Evolutionary conservation across 345 rosid genomes (phyloP), one percentile per base, ranked within the genome.

Genomic region (Eucalyptus pauciflora): DNA sequence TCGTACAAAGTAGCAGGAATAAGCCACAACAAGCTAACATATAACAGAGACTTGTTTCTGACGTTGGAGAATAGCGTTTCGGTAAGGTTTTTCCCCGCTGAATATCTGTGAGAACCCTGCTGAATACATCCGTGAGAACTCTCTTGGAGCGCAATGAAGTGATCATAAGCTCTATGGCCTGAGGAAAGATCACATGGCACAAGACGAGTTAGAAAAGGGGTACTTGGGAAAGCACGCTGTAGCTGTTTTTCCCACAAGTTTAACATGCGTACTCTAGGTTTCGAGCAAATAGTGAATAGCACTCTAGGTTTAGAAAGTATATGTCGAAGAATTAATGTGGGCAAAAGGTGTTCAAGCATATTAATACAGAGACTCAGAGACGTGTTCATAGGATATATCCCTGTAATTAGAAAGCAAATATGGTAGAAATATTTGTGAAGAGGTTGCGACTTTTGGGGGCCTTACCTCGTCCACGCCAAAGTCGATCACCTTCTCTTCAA

Each of bases 401-500:
- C 76, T n/a, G 76, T 67, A 67, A 67, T 15, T 62, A 62, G 64
- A 58, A 22, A 22, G 41, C 37, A 7, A 13, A 15, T 52, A 18
- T 18, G 56, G 56, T 52, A 7, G 22, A 52, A 41, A 45, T 81
- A 81, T 71, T 14, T 15, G 45, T 15, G 4, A 86, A 86, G 51
- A 27, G n/a, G 45, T 16, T 50, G 54, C 56, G 22, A 52, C 58
- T 52, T 52, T 52, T 52, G 58, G 4, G 4, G 27, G 29, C 45
- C 33, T 27, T 87, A 92, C 90, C 90, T 89, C 87, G 16, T 88
- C 60, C n/a, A 87, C 17, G 8, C 90, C 91, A 18, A 86, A n/a
- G 9, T 85, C 87, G 4, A 89, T 48, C 8, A 85, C 67, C 50
- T 25, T 86, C 50, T 89, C 91, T 10, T 90, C 81, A 16, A 90